Percentiles rank a stretch among this genome's conserved stretches.
These are phyloP conservation scores for Pelagophyceae sp. DNA, from an alignment of 352 stramenopile genomes.

Conservation along the genomic window DNA sequence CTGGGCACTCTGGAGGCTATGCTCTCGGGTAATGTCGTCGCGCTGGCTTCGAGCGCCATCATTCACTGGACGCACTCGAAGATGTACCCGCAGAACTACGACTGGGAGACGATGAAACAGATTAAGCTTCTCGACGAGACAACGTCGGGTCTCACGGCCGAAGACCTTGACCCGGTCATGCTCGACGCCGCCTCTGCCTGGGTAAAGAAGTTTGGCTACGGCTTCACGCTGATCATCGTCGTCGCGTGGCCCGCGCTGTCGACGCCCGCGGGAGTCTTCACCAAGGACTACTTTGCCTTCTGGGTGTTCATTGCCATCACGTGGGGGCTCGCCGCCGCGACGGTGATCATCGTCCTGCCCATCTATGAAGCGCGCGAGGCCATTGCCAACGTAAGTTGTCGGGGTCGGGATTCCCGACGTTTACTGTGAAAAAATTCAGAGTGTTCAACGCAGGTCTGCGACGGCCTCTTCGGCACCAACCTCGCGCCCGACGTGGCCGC, in stretches of 20 bases:
- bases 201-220: slow-evolving; percentile 55
- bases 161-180: slow-evolving; percentile 47
- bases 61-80: slow-evolving; percentile 54
- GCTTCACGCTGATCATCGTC: slow-evolving; percentile 59
- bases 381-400: slow-evolving; percentile 43
- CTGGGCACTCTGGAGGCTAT: slow-evolving; percentile 58
- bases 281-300: slow-evolving; percentile 60
- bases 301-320: slow-evolving; percentile 61
- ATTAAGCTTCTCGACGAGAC: slow-evolving; percentile 61
- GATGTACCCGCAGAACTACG: slow-evolving; percentile 54
- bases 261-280: slow-evolving; percentile 59
- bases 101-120: slow-evolving; percentile 45
- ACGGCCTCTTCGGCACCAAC: too few species aligned
- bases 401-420: too few species aligned
- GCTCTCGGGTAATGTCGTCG: slow-evolving; percentile 62
- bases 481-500: too few species aligned
- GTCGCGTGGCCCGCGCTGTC: slow-evolving; percentile 62
- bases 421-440: too few species aligned
- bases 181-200: slow-evolving; percentile 48
- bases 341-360: slow-evolving; percentile 55
- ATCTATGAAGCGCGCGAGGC: slow-evolving; percentile 51
- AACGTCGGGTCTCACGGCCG: slow-evolving; percentile 42
- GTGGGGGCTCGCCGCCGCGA: slow-evolving; percentile 58
- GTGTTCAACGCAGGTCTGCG: too few species aligned
- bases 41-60: slow-evolving; percentile 52